Percentiles rank a stretch among this genome's conserved stretches.
Evolutionary conservation across 2,329 filamentous ascomycete species (phyloP).

Genomic region (Aspergillus sp.): DNA sequence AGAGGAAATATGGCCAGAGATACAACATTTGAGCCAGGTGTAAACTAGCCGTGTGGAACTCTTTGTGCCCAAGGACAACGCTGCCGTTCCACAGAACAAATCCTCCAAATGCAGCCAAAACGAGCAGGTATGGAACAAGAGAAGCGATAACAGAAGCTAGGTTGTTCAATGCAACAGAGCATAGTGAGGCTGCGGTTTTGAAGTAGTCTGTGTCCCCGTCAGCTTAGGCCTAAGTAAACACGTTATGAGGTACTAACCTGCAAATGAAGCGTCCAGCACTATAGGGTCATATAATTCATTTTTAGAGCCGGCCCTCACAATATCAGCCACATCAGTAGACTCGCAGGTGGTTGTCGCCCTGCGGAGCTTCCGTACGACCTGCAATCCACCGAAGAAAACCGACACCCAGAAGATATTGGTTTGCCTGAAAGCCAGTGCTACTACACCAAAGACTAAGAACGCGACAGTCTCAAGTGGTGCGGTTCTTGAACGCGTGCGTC

Average conservation of each 20-base stretch:
- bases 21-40: slow-evolving; percentile 94
- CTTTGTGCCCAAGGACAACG: slow-evolving; percentile 92
- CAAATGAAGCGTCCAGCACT: slow-evolving; percentile 48
- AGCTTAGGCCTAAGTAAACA: slow-evolving; percentile 12
- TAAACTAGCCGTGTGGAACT: slow-evolving; percentile 85
- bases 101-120: slow-evolving; percentile 66
- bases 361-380: slow-evolving; percentile 39
- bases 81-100: slow-evolving; percentile 88
- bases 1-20: slow-evolving; percentile 83
- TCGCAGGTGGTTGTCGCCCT: slow-evolving; percentile 26
- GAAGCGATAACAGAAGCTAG: slow-evolving; percentile 40
- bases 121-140: slow-evolving; percentile 54
- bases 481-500: slow-evolving; percentile 28
- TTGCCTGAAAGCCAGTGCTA: slow-evolving; percentile 76
- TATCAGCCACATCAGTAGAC: slow-evolving; percentile 27
- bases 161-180: slow-evolving; percentile 53
- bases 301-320: slow-evolving; percentile 33
- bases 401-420: slow-evolving; percentile 96
- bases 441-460: slow-evolving; percentile 59
- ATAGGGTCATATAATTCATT: slow-evolving; percentile 52
- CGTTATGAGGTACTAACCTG: slow-evolving; percentile 40
- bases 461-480: slow-evolving; percentile 26
- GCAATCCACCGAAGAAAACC: slow-evolving; percentile 47
- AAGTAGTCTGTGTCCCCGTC: slow-evolving; percentile 44
- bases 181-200: slow-evolving; percentile 62